Evolutionary conservation across 2,329 filamentous ascomycete species (phyloP).

Genomic region (Talaromyces sp.): DNA sequence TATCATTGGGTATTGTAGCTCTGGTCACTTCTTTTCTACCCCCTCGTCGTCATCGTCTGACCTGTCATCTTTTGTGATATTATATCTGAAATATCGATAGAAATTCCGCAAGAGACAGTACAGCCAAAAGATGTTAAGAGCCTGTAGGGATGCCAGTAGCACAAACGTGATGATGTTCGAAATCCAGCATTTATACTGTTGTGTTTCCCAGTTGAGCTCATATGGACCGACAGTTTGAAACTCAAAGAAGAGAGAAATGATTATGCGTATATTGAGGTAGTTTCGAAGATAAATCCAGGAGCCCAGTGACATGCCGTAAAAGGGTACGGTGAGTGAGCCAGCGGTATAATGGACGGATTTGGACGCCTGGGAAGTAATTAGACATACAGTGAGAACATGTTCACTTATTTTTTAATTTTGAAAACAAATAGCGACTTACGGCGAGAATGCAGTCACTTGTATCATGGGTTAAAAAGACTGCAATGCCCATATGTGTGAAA

Average conservation of each 20-base stretch:
- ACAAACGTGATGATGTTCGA: slow-evolving; percentile 8
- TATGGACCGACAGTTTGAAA: slow-evolving; percentile 9
- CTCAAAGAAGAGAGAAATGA: slow-evolving; percentile 3
- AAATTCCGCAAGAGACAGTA: slow-evolving; percentile 6
- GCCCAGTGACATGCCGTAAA: background rate
- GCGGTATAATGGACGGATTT: slow-evolving; percentile 9
- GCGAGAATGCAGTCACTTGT: slow-evolving; percentile 10
- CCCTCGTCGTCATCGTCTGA: slow-evolving; percentile 5
- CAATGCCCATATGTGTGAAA: slow-evolving; percentile 10
- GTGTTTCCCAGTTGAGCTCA: slow-evolving; percentile 7
- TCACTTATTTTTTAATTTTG: background rate
- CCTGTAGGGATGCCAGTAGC: slow-evolving; percentile 6
- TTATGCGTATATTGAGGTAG: slow-evolving; percentile 6
- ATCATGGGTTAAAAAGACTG: slow-evolving; percentile 9
- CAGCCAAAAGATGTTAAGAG: slow-evolving; percentile 8
- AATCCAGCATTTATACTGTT: slow-evolving; percentile 12
- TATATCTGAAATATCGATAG: slow-evolving; percentile 5
- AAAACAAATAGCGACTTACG: background rate
- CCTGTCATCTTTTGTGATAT: slow-evolving; percentile 7
- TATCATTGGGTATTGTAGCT: background rate
- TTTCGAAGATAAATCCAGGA: slow-evolving; percentile 9
- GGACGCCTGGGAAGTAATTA: background rate
- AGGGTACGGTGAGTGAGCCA: background rate
- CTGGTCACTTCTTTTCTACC: background rate
- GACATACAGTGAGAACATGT: background rate